Evolutionary conservation across 768 basidiomycete genomes (phyloP), one percentile per base, ranked within the genome.

Genomic region (Macrolepiota fuliginosa): DNA sequence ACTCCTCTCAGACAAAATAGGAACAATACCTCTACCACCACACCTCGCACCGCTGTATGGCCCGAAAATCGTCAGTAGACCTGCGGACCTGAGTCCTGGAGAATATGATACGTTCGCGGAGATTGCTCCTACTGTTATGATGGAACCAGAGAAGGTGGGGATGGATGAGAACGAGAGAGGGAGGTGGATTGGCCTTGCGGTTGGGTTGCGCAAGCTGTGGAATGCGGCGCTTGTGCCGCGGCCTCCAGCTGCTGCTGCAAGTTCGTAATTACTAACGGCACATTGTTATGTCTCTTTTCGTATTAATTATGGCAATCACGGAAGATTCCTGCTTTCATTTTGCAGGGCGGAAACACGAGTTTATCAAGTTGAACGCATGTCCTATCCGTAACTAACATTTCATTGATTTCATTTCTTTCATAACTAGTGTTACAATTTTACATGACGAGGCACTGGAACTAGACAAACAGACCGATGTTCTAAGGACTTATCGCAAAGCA

Each of bases 81-180:
- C 56, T 0, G 45, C 29, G 32, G 56, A 57, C n/a, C 32, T 57
- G 45, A 57, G 56, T 19, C 56, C 56, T 40, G 56, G 56, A 22
- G 56, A 57, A 29, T 57, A 57, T 22, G 56, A 57, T 35, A 24
- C 56, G n/a, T 57, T 57, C 47, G 56, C 56, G 12, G 56, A 57
- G 45, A 15, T 57, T 47, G 56, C 45, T 35, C 56, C 56, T 4
- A 25, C 46, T 12, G 13, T 57, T 35, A 57, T 57, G 56, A 42
- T 13, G 11, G 56, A 57, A 19, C 56, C 56, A 5, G 56, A 36
- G 19, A 57, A 49, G 29, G 27, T 57, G 1, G 56, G 56, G 17
- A 57, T 57, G 56, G 46, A 57, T 47, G 56, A 57, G 42, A 47
- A 47, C 35, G 56, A 57, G 56, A 47, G 56, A 47, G 56, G 56